Conservation (phyloP, 257 asterid genomes). For the Solanum piurae region DNA sequence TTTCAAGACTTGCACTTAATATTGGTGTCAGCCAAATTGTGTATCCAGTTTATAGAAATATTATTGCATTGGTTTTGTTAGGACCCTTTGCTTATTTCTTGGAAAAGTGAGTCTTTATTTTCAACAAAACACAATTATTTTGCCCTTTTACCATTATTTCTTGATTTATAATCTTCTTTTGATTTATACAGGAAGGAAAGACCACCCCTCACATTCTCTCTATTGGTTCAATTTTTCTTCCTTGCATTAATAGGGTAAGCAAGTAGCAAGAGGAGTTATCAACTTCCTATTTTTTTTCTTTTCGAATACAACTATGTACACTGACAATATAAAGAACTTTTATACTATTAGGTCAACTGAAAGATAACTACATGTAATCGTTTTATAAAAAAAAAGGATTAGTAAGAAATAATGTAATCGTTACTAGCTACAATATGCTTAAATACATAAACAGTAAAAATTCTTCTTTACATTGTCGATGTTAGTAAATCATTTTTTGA, state of each 20-base stretch:
- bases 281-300: background rate
- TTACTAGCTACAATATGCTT: background rate
- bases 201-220: slow-evolving; percentile 71
- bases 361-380: background rate
- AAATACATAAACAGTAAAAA: background rate
- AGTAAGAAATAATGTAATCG: background rate
- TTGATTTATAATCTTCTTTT: background rate
- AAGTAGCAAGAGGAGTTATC: background rate
- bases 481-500: background rate
- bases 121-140: background rate
- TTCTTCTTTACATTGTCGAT: background rate
- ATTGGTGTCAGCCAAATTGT: slow-evolving; percentile 86
- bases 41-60: slow-evolving; percentile 73
- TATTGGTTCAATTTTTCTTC: slow-evolving; percentile 66
- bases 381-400: background rate
- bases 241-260: slow-evolving; percentile 72
- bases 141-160: background rate
- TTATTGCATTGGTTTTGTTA: slow-evolving; percentile 52
- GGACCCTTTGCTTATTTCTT: slow-evolving; percentile 77
- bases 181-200: slow-evolving; percentile 56
- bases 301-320: background rate
- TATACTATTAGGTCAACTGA: background rate
- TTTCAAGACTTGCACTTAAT: slow-evolving; percentile 73
- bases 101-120: slow-evolving; percentile 44
- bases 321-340: background rate